phyloP scores from a whole-genome alignment of 805 yeast species.

The Metschnikowia gruessii region DNA sequence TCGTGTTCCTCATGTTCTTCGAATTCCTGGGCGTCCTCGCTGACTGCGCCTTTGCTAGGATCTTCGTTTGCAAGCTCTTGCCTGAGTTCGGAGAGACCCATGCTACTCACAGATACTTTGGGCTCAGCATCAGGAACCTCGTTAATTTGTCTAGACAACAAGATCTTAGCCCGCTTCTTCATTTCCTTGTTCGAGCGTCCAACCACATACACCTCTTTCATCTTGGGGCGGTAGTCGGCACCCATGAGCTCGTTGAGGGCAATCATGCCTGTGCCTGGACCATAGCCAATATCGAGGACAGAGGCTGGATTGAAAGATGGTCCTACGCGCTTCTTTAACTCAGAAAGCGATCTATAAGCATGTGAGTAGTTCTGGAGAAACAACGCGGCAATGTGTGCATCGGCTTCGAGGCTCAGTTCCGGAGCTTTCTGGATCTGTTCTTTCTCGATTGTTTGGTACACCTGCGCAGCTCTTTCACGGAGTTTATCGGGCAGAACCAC shows the following conservation, averaged over 20 bases:
- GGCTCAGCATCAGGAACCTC: constrained; percentile 28
- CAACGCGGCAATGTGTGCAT: constrained; percentile 75
- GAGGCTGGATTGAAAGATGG: constrained; percentile 58
- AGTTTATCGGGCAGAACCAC: constrained; percentile 61
- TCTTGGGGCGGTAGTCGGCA: constrained; percentile 53
- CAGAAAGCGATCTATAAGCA: constrained; percentile 60
- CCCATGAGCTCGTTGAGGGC: constrained; percentile 85
- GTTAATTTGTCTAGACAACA: constrained; percentile 65
- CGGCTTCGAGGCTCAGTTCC: constrained; percentile 51
- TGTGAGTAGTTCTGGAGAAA: constrained; percentile 82
- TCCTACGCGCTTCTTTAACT: constrained; percentile 56
- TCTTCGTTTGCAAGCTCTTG: constrained; percentile 7
- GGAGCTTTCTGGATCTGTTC: constrained; percentile 54
- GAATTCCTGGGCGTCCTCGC: too few relatives aligned
- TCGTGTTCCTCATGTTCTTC: too few relatives aligned
- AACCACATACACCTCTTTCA: constrained; percentile 68
- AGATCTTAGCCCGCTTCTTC: constrained; percentile 75
- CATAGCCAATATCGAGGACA: constrained; percentile 78
- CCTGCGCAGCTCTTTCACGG: constrained; percentile 57
- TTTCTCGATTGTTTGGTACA: constrained; percentile 50
- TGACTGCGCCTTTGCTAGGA: too few relatives aligned
- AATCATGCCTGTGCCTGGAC: constrained; percentile 89
- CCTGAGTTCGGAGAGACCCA: neutral
- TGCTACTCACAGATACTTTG: neutral
- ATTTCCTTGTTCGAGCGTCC: constrained; percentile 60